phyloP scores from a whole-genome alignment of 1,284 basidiomycete genomes.

The Ganoderma sinense region DNA sequence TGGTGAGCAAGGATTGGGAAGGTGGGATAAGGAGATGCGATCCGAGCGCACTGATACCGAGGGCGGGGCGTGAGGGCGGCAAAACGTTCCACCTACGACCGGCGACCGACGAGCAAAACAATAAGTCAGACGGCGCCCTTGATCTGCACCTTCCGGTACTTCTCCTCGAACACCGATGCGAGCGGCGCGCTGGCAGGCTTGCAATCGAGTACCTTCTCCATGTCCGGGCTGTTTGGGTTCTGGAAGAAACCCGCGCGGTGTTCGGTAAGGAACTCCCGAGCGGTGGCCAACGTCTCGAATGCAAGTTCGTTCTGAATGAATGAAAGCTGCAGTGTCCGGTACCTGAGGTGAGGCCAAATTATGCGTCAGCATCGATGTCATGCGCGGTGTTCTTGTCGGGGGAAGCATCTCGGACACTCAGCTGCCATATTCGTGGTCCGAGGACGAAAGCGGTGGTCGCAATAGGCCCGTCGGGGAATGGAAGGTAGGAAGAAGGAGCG shows the following conservation, averaged over 20 bases:
- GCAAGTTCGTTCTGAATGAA: conserved; percentile 87
- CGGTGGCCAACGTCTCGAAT: conserved; percentile 75
- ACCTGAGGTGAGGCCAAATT: conserved; percentile 55
- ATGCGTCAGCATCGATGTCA: conserved; percentile 1
- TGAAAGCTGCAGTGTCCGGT: conserved; percentile 77
- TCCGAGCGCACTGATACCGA: not conserved
- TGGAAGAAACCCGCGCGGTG: conserved; percentile 79
- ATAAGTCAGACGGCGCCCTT: conserved; percentile 58
- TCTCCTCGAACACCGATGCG: conserved; percentile 70
- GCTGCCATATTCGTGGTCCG: not conserved
- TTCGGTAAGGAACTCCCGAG: conserved; percentile 75
- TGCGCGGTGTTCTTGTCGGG: not conserved
- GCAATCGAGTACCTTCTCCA: conserved; percentile 73
- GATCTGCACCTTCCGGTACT: conserved; percentile 79
- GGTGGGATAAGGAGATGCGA: not conserved
- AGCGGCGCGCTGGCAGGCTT: conserved; percentile 62
- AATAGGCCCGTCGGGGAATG: conserved; percentile 5
- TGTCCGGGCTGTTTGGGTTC: conserved; percentile 65
- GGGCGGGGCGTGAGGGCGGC: not conserved
- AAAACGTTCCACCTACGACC: conserved; percentile 9
- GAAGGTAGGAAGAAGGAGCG: conserved; percentile 8
- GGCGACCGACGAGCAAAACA: conserved; percentile 1
- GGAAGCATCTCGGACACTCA: not conserved
- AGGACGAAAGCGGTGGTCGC: not conserved
- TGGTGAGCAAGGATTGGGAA: not conserved